Percentiles rank a stretch among this genome's conserved stretches.
These are phyloP conservation scores for Neurospora crassa DNA, from an alignment of 2,329 filamentous ascomycete species.

Conservation along the genomic window DNA sequence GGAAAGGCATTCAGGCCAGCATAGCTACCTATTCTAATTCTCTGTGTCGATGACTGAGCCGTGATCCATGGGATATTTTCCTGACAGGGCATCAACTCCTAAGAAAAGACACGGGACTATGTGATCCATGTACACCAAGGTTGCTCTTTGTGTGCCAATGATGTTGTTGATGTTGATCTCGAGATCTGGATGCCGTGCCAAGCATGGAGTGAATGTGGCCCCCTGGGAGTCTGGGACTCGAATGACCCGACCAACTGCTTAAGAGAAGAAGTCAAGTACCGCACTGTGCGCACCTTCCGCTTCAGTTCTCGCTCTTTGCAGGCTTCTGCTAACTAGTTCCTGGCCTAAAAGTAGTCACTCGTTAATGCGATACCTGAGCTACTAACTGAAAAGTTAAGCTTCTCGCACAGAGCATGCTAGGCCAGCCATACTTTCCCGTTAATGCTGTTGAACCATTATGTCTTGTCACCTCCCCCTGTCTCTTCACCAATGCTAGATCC, in stretches of 20 bases:
- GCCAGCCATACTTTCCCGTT: not conserved
- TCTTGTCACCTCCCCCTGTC: not conserved
- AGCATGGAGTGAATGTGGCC: not conserved
- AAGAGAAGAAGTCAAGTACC: not conserved
- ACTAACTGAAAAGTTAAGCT: not conserved
- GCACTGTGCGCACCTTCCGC: not conserved
- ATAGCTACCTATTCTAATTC: not conserved
- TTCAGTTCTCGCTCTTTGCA: not conserved
- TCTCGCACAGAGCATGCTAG: not conserved
- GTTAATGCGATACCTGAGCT: not conserved
- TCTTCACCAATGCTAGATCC: not conserved
- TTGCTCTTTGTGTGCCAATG: not conserved
- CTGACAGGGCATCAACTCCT: not conserved
- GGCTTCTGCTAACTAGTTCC: not conserved
- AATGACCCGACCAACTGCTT: not conserved
- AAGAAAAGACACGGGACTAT: not conserved
- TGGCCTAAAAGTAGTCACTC: not conserved
- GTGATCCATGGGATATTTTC: not conserved
- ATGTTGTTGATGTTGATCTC: not conserved
- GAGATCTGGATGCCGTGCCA: not conserved
- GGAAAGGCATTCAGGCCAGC: not conserved
- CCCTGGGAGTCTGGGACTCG: not conserved
- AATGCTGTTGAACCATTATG: not conserved
- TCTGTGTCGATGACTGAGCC: not conserved
- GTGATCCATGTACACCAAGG: not conserved